A percentile compares a stretch with the other conserved stretches of the same genome.
Conservation (phyloP, 1,284 basidiomycete genomes). For the Anthracocystis panici-leucophaei region DNA sequence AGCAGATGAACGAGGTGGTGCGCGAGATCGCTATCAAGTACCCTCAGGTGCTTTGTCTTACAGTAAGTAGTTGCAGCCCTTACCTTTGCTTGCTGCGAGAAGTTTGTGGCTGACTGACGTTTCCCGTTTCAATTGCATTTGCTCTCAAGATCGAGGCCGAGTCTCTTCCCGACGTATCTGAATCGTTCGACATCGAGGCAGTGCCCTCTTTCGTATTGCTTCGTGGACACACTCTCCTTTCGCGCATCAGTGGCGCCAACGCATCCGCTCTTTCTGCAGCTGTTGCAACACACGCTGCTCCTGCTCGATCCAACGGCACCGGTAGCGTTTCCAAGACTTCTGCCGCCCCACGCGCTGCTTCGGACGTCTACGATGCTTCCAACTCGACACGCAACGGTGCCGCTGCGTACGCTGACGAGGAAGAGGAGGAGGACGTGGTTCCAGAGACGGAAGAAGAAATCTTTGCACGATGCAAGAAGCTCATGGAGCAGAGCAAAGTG, state of each 20-base stretch:
- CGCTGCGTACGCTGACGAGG: slow-evolving; percentile 28
- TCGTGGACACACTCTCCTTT: slow-evolving; percentile 87
- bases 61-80: slow-evolving; percentile 71
- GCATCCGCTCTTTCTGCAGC: slow-evolving; percentile 77
- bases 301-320: slow-evolving; percentile 67
- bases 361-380: slow-evolving; percentile 50
- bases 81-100: neutral
- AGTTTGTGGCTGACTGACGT: neutral
- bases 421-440: slow-evolving; percentile 47
- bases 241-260: slow-evolving; percentile 85
- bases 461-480: slow-evolving; percentile 74
- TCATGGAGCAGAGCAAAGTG: slow-evolving; percentile 79
- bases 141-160: slow-evolving; percentile 86
- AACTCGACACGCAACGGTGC: slow-evolving; percentile 25
- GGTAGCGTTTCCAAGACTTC: slow-evolving; percentile 59
- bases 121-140: neutral
- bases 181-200: slow-evolving; percentile 91
- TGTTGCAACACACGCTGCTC: slow-evolving; percentile 73
- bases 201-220: slow-evolving; percentile 90
- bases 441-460: slow-evolving; percentile 78
- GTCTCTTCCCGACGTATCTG: slow-evolving; percentile 85
- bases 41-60: slow-evolving; percentile 79
- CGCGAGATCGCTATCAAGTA: slow-evolving; percentile 77
- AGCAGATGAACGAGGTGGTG: slow-evolving; percentile 68
- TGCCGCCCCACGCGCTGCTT: slow-evolving; percentile 55